phyloP scores from a whole-genome alignment of 2,329 filamentous ascomycete species.

The Colletotrichum plurivorum region DNA sequence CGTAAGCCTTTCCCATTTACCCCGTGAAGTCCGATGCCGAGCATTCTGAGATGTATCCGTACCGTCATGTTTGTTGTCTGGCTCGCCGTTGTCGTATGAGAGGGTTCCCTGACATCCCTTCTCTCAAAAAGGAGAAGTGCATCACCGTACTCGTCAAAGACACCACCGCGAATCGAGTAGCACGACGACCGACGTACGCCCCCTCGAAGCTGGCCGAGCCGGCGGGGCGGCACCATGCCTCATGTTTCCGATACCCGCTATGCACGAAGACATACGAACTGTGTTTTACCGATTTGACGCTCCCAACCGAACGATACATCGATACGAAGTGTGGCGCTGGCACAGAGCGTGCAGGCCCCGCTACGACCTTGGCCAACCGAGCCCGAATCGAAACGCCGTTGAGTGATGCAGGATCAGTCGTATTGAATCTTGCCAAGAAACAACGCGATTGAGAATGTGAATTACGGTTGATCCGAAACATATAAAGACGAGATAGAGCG shows the following conservation, averaged over 20 bases:
- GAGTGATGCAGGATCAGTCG: too few relatives aligned
- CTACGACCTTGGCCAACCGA: too few relatives aligned
- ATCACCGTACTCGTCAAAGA: slow-evolving; percentile 52
- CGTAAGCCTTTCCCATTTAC: slow-evolving; percentile 67
- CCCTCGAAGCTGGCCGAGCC: neutral
- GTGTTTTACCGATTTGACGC: slow-evolving; percentile 5
- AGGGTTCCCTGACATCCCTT: slow-evolving; percentile 36
- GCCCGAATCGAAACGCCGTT: too few relatives aligned
- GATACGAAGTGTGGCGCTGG: neutral
- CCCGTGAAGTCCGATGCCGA: neutral
- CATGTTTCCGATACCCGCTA: slow-evolving; percentile 32
- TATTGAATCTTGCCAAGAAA: too few relatives aligned
- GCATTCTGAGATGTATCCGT: slow-evolving; percentile 2
- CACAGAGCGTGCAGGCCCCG: neutral
- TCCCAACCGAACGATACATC: neutral
- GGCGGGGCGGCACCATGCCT: neutral
- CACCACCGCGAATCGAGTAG: slow-evolving; percentile 61
- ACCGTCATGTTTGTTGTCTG: neutral
- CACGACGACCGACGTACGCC: neutral
- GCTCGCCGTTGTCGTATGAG: neutral
- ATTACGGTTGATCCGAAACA: too few relatives aligned
- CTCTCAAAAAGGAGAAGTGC: slow-evolving; percentile 50
- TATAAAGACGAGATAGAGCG: too few relatives aligned
- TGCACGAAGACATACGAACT: slow-evolving; percentile 27
- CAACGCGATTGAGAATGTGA: too few relatives aligned